Percentiles rank a stretch among this genome's conserved stretches.
These are phyloP conservation scores for Sideroxylon spinosum DNA, from an alignment of 179 eudicot genomes.

Conservation along the genomic window DNA sequence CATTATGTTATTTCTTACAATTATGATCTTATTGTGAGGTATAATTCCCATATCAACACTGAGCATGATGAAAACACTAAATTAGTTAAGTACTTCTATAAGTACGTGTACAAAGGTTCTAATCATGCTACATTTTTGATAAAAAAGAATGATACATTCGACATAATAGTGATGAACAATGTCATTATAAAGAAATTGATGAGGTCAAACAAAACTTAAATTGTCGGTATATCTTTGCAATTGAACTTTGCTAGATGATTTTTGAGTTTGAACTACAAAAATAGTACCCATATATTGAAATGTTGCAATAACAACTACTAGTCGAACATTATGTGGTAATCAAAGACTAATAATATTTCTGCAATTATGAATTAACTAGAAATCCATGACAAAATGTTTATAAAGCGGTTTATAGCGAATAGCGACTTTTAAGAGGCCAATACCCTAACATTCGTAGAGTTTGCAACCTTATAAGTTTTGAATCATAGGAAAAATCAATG, in stretches of 20 bases:
- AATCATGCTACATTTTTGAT: not conserved
- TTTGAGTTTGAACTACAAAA: not conserved
- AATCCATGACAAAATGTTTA: not conserved
- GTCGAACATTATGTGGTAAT: not conserved
- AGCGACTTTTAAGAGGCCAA: not conserved
- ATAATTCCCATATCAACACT: not conserved
- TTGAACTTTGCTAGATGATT: not conserved
- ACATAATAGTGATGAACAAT: not conserved
- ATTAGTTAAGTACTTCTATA: not conserved
- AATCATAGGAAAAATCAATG: not conserved
- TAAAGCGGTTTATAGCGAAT: not conserved
- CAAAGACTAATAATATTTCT: not conserved
- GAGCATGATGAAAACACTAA: not conserved
- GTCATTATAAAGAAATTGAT: not conserved
- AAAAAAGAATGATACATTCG: not conserved
- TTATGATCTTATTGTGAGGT: not conserved
- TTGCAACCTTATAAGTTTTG: not conserved
- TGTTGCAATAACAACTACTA: not conserved
- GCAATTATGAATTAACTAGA: not conserved
- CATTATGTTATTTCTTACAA: conserved; percentile 17
- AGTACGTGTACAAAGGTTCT: not conserved
- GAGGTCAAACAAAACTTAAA: not conserved
- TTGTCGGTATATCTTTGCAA: not conserved
- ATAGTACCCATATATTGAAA: not conserved
- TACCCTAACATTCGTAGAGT: not conserved